A percentile compares a stretch with the other conserved stretches of the same genome.
These are phyloP conservation scores for Thecaphora frezii DNA, from an alignment of 1,284 basidiomycete genomes.

Conservation along the genomic window DNA sequence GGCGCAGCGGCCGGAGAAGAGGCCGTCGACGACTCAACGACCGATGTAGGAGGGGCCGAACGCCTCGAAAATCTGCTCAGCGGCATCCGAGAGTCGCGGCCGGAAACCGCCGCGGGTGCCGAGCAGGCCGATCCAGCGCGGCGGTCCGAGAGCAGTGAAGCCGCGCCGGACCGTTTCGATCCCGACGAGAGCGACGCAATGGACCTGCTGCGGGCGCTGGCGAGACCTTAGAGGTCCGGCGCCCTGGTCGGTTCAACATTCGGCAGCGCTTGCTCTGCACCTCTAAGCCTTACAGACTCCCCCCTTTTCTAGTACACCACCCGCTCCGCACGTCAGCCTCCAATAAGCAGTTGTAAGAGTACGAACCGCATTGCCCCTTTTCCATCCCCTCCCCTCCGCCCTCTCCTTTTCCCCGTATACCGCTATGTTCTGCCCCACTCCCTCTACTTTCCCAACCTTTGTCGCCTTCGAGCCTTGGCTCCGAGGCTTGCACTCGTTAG, in stretches of 20 bases:
- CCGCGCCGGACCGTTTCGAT: conserved; percentile 21
- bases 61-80: conserved; percentile 35
- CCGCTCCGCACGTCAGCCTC: too few relatives aligned
- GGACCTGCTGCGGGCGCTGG: conserved; percentile 30
- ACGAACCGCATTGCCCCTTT: not conserved
- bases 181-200: conserved; percentile 41
- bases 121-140: too few relatives aligned
- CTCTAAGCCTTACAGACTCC: not conserved
- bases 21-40: not conserved
- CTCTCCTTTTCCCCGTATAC: not conserved
- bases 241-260: too few relatives aligned
- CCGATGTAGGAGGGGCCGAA: conserved; percentile 16
- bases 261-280: too few relatives aligned
- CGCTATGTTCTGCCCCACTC: not conserved
- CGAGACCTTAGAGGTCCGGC: conserved; percentile 1
- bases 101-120: conserved; percentile 7
- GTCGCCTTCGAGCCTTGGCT: not conserved
- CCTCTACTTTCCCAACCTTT: not conserved
- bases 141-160: too few relatives aligned
- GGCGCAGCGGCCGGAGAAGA: not conserved
- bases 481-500: too few relatives aligned
- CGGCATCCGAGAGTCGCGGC: conserved; percentile 34
- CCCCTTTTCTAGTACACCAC: too few relatives aligned
- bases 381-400: not conserved
- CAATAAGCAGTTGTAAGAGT: not conserved